Evolutionary conservation across 441 rosid species (phyloP).

Genomic region (Populus hybrid): DNA sequence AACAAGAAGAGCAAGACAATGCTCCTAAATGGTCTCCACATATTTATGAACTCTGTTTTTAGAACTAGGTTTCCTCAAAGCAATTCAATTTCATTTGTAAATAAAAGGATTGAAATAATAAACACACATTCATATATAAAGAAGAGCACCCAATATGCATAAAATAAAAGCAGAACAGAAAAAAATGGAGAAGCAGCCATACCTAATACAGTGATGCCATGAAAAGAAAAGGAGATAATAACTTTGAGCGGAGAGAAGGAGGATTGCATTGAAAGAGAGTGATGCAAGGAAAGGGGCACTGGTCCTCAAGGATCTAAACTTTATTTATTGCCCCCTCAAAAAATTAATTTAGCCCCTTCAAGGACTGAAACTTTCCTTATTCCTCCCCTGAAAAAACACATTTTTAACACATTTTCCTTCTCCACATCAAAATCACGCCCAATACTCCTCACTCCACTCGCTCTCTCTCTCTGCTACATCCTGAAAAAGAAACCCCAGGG

Average conservation of each 20-base stretch:
- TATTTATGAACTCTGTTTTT: neutral
- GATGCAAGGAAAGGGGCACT: neutral
- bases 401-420: neutral
- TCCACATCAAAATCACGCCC: neutral
- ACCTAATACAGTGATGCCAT: conserved; percentile 2
- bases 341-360: neutral
- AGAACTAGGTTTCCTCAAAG: neutral
- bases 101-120: neutral
- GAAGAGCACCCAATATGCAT: conserved; percentile 3
- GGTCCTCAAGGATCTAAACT: neutral
- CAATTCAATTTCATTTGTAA: neutral
- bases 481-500: neutral
- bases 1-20: conserved; percentile 16
- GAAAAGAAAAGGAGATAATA: neutral
- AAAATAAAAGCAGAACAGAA: neutral
- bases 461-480: neutral
- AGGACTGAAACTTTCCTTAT: neutral
- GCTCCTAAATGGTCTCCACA: conserved; percentile 29
- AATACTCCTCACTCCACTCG: neutral
- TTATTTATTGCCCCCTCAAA: neutral
- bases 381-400: neutral
- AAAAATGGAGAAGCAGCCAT: neutral
- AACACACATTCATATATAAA: neutral
- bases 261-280: neutral
- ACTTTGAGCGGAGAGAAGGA: neutral